Base-by-base conservation (phyloP, 2,329 filamentous ascomycete species). In the Aurifilum marmelostoma region DNA sequence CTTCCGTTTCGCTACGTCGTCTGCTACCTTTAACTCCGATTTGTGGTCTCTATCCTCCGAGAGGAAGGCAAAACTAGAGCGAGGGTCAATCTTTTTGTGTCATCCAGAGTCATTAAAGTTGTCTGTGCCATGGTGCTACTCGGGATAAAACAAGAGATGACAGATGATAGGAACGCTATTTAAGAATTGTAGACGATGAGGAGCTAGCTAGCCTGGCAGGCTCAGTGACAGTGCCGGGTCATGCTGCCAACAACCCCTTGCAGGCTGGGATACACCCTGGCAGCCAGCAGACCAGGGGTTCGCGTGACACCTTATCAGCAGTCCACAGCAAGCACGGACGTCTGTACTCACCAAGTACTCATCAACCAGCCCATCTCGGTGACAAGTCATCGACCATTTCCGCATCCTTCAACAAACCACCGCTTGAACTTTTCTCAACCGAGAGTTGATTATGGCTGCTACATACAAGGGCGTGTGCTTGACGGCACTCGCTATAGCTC, bases 381-480 rank as follows among this genome's bases (percentile, higher is more conserved):
- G 41, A 43, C 41, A 43, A 43, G 43, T 47, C n/a, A 21, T 24
- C 21, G 12, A 41, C 63, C n/a, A 9, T 41, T 11, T 61, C 39
- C 11, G 16, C 18, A 37, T 37, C 29, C 7, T 37, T 34, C 62
- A 64, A 52, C 64, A 39, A 54, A 29, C 11, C 24, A 12, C 37
- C 29, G n/a, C 41, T 43, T 16, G 24, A 29, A n/a, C 39, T 21
- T 43, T 21, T 47, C 43, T 47, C 43, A n/a, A 18, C 7, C 21
- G 8, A 47, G 3, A 6, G 18, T 47, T n/a, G 41, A 52, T 16
- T 4, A 67, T 67, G 65, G 43, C 58, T 62, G 56, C 58, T 62
- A 41, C 29, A 1, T 54, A 27, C 56, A 50, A 67, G 43, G 41
- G 56, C 58, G 29, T 29, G 24, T 61, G 27, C n/a, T 21, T 67